Evolutionary conservation across 208 protist genomes (phyloP).

Genomic region (Leishmania turanica): DNA sequence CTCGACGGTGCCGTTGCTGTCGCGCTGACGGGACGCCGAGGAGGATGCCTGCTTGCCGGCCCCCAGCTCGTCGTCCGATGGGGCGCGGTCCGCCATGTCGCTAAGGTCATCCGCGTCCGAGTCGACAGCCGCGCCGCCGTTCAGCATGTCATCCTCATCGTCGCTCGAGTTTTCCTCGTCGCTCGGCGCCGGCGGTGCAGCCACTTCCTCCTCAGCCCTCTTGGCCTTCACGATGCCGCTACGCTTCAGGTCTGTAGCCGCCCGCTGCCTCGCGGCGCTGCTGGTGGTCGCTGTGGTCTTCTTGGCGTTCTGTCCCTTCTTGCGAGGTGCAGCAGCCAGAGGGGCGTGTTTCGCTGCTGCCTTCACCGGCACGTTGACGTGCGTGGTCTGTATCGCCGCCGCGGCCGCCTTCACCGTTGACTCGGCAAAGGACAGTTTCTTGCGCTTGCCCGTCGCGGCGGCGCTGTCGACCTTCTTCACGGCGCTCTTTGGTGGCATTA

Average conservation of each 20-base stretch:
- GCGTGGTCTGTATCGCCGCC: slow-evolving; percentile 25
- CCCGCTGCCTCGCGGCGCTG: not conserved
- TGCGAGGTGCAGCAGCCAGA: not conserved
- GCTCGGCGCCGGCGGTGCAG: not conserved
- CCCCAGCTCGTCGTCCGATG: slow-evolving; percentile 17
- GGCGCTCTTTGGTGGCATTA: slow-evolving; percentile 29
- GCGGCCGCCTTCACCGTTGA: slow-evolving; percentile 26
- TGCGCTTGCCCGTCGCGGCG: slow-evolving; percentile 26
- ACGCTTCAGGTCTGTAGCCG: slow-evolving; percentile 23
- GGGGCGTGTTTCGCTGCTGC: not conserved
- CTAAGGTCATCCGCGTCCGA: slow-evolving; percentile 31
- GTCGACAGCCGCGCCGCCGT: slow-evolving; percentile 27
- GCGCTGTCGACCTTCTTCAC: slow-evolving; percentile 14
- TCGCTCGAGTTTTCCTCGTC: slow-evolving; percentile 28
- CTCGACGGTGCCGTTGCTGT: slow-evolving; percentile 21
- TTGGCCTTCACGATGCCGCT: slow-evolving; percentile 55
- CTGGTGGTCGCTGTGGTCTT: not conserved
- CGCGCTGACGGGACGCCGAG: slow-evolving; percentile 12
- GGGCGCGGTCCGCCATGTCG: slow-evolving; percentile 25
- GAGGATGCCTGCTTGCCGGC: not conserved
- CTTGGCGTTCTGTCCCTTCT: slow-evolving; percentile 8
- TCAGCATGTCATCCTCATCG: slow-evolving; percentile 33
- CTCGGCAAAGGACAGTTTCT: slow-evolving; percentile 33
- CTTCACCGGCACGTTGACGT: slow-evolving; percentile 14
- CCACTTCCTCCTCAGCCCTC: slow-evolving; percentile 12